A percentile compares a stretch with the other conserved stretches of the same genome.
Conservation (phyloP, 768 basidiomycete genomes). For the Sistotremastrum suecicum region DNA sequence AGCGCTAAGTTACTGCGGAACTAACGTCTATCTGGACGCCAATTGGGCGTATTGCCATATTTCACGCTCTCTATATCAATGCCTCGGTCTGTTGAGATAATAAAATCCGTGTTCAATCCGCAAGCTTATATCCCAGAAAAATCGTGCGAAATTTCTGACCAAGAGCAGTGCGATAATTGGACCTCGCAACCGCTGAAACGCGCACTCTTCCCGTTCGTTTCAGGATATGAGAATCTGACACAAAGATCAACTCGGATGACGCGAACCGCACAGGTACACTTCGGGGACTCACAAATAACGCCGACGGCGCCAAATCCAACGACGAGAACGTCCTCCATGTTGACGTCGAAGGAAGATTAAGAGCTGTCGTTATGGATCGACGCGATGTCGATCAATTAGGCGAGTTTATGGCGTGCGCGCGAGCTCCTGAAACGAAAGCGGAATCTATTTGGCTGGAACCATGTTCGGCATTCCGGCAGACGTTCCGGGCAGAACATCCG, state of each 20-base stretch:
- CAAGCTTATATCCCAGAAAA: slow-evolving; percentile 1
- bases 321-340: slow-evolving; percentile 32
- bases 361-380: no score
- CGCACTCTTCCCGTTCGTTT: slow-evolving; percentile 42
- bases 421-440: no score
- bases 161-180: slow-evolving; percentile 46
- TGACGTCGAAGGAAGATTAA: no score
- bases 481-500: no score
- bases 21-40: slow-evolving; percentile 54
- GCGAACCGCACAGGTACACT: slow-evolving; percentile 10
- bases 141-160: slow-evolving; percentile 17
- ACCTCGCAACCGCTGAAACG: slow-evolving; percentile 60
- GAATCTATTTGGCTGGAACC: no score
- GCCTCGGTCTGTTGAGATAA: slow-evolving; percentile 28
- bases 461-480: no score
- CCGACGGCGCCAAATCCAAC: slow-evolving; percentile 60
- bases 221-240: slow-evolving; percentile 39
- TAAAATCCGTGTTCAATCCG: slow-evolving; percentile 1
- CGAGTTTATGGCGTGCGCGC: no score
- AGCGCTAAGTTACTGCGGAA: slow-evolving; percentile 4
- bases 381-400: no score
- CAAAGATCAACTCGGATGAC: slow-evolving; percentile 7
- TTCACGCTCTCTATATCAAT: slow-evolving; percentile 42
- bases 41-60: slow-evolving; percentile 42
- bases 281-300: slow-evolving; percentile 32